Evolutionary conservation across 2,329 filamentous ascomycete genomes (phyloP), one percentile per base, ranked within the genome.

Genomic region (Nectriaceae sp.): DNA sequence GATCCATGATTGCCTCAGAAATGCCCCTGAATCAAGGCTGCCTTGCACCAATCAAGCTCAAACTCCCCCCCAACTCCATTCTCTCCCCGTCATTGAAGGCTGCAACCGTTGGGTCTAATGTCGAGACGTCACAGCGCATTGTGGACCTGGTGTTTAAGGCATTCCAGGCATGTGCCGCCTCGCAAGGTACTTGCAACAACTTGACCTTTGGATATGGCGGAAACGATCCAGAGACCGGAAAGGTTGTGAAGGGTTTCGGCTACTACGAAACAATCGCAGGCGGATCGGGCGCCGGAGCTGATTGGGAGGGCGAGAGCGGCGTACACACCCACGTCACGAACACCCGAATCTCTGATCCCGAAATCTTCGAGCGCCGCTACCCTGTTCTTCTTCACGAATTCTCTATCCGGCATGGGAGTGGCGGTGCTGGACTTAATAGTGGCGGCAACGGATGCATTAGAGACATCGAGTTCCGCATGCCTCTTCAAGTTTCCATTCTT

Each of bases 131-230:
- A 2, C 67, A 70, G 47, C 65, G 65, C 15, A 58, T 70, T 2
- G 63, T 65, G 5, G 88, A 91, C 60, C 86, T 90, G 2, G 85
- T 92, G 1, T 76, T 92, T 38, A 87, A 85, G 57, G 87, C 87
- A 2, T 91, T 91, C 75, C 75, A 79, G 43, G 88, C 87, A 2
- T 89, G 85, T 47, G 87, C 88, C 2, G 89, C 88, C 2, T 84
- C 78, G 0, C 89, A 92, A 57, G 89, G 88, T n/a, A 87, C 88
- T 62, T 87, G 84, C 65, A 92, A 92, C 68, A 91, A 90, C 62
- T 74, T 92, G 11, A 91, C 87, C 1, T 92, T 92, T 60, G 88
- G 88, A 44, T 89, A 89, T 59, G 85, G 84, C 18, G 69, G 67
- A 3, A 58, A 59, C 4, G 63, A 65, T 11, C 53, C 52, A 1